phyloP scores from a whole-genome alignment of 305 asterid species.

The Fraxinus xanthoxyloides region DNA sequence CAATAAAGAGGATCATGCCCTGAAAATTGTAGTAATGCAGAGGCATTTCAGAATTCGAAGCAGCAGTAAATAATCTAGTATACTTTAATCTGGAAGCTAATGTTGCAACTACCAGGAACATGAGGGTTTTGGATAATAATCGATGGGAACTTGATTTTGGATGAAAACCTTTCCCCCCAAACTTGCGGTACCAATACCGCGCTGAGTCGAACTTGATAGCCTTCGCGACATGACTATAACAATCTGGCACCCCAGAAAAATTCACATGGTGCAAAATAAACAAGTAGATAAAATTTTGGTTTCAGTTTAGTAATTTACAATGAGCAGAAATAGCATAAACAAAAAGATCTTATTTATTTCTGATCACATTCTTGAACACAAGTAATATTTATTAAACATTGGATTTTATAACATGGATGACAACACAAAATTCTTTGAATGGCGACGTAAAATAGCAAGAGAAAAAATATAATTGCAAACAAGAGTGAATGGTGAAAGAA shows the following conservation, averaged over 20 bases:
- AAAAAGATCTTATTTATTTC: background rate
- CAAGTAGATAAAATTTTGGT: background rate
- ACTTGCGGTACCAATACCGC: constrained; percentile 27
- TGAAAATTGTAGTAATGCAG: constrained; percentile 17
- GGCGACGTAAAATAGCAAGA: background rate
- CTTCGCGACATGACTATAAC: constrained; percentile 38
- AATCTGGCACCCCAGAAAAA: background rate
- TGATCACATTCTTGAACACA: background rate
- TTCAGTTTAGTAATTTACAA: background rate
- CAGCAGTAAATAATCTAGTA: background rate
- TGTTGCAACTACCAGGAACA: constrained; percentile 31
- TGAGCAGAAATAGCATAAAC: background rate
- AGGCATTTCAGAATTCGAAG: background rate
- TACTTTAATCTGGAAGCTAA: background rate
- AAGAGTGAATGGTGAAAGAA: background rate
- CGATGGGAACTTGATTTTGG: constrained; percentile 39
- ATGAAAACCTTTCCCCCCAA: constrained; percentile 37
- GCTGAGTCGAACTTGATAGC: constrained; percentile 36
- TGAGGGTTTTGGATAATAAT: constrained; percentile 33
- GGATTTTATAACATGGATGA: background rate
- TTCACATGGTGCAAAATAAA: background rate
- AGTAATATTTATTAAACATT: background rate
- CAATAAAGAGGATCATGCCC: constrained; percentile 35
- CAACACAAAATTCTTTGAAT: background rate
- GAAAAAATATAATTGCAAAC: background rate